Conservation (phyloP, 306 rosid genomes). For the Cyamopsis tetragonoloba region DNA sequence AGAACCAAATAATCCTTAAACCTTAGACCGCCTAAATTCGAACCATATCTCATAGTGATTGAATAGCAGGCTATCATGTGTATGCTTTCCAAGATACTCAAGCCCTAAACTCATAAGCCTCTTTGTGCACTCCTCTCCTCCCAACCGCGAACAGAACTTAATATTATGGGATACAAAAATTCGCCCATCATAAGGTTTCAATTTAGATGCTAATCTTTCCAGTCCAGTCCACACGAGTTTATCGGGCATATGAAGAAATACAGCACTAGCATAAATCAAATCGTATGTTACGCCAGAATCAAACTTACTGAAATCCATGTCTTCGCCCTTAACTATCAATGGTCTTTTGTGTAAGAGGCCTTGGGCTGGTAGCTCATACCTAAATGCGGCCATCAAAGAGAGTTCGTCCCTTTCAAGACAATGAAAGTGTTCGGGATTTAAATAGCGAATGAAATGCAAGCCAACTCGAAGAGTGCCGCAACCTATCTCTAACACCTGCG, state of each 20-base stretch:
- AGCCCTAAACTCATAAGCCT: slow-evolving; percentile 69
- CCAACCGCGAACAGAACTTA: slow-evolving; percentile 78
- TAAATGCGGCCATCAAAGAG: slow-evolving; percentile 79
- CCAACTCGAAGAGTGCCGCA: slow-evolving; percentile 96
- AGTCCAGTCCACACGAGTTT: slow-evolving; percentile 83
- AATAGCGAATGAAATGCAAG: slow-evolving; percentile 75
- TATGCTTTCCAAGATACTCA: slow-evolving; percentile 68
- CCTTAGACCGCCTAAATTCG: slow-evolving; percentile 57
- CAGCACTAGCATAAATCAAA: slow-evolving; percentile 91
- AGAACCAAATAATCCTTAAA: slow-evolving; percentile 23
- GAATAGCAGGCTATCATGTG: slow-evolving; percentile 87
- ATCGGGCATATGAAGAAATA: slow-evolving; percentile 91
- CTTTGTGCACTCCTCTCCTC: slow-evolving; percentile 80
- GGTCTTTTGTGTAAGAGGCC: slow-evolving; percentile 86
- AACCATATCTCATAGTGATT: slow-evolving; percentile 95
- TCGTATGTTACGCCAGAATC: slow-evolving; percentile 51
- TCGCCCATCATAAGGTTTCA: slow-evolving; percentile 69
- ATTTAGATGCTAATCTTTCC: slow-evolving; percentile 60
- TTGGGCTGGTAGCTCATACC: slow-evolving; percentile 92
- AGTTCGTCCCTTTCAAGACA: slow-evolving; percentile 95
- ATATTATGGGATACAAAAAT: slow-evolving; percentile 84
- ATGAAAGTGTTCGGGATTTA: slow-evolving; percentile 61
- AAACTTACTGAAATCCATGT: slow-evolving; percentile 72
- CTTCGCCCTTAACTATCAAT: slow-evolving; percentile 68
- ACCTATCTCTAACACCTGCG: slow-evolving; percentile 74